Evolutionary conservation across 495 filamentous ascomycete genomes (phyloP).

Genomic region (Penicillium crystallinum): DNA sequence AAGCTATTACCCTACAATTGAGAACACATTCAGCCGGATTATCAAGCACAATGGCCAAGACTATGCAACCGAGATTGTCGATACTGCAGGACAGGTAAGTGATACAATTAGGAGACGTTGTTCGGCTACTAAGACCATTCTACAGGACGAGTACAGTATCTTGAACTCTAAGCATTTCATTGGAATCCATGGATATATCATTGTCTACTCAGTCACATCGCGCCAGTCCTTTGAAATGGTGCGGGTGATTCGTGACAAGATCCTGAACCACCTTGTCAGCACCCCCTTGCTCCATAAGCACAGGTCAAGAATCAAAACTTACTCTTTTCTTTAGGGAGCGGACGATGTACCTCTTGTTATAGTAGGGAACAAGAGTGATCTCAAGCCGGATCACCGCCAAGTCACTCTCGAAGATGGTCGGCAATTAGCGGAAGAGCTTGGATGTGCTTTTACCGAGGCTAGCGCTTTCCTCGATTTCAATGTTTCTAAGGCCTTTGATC

Average conservation of each 20-base stretch:
- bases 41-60: slow-evolving; percentile 91
- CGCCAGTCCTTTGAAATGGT: slow-evolving; percentile 97
- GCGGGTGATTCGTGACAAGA: slow-evolving; percentile 91
- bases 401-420: slow-evolving; percentile 80
- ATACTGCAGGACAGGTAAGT: slow-evolving; percentile 92
- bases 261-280: slow-evolving; percentile 88
- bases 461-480: slow-evolving; percentile 92
- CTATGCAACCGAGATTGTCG: slow-evolving; percentile 94
- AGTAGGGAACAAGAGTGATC: slow-evolving; percentile 95
- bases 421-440: slow-evolving; percentile 74
- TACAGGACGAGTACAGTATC: slow-evolving; percentile 94
- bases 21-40: slow-evolving; percentile 95
- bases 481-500: slow-evolving; percentile 86
- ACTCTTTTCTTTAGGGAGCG: slow-evolving; percentile 58
- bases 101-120: background rate
- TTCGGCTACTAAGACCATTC: slow-evolving; percentile 9
- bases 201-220: slow-evolving; percentile 92
- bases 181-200: slow-evolving; percentile 98
- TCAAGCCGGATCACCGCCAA: slow-evolving; percentile 88
- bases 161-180: slow-evolving; percentile 98
- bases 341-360: slow-evolving; percentile 90
- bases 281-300: background rate
- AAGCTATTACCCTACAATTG: slow-evolving; percentile 97
- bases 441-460: slow-evolving; percentile 91
- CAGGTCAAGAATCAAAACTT: background rate